A percentile compares a stretch with the other conserved stretches of the same genome.
These are phyloP conservation scores for Fusarium sp. DNA, from an alignment of 2,329 filamentous ascomycete genomes.

Conservation along the genomic window DNA sequence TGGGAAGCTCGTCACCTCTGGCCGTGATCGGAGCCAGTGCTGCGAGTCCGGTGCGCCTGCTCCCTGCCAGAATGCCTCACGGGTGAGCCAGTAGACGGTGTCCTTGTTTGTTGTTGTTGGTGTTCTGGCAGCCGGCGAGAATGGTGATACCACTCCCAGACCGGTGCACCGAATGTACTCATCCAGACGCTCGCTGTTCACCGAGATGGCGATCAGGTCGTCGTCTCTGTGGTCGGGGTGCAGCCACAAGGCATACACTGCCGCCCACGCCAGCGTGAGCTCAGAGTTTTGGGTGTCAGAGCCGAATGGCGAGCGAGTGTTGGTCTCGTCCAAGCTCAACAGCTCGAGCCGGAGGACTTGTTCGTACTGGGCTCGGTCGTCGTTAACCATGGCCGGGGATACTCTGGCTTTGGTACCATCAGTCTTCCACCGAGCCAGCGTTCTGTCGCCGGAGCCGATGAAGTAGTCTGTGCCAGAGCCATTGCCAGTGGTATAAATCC, in stretches of 20 bases:
- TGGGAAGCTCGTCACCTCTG: conserved; percentile 44
- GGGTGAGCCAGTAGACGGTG: conserved; percentile 40
- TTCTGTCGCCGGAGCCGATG: conserved; percentile 9
- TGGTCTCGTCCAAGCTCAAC: neutral
- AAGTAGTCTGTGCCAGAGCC: neutral
- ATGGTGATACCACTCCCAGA: conserved; percentile 22
- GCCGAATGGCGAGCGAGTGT: neutral
- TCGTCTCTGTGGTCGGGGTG: conserved; percentile 25
- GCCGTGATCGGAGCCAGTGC: conserved; percentile 44
- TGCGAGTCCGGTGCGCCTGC: conserved; percentile 47
- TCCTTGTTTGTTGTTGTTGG: neutral
- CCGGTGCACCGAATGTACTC: conserved; percentile 30
- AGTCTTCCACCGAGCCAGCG: conserved; percentile 19
- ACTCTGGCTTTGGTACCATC: conserved; percentile 8
- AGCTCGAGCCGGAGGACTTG: conserved; percentile 7
- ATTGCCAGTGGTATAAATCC: conserved; percentile 9
- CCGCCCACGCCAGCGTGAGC: conserved; percentile 21
- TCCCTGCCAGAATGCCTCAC: conserved; percentile 47
- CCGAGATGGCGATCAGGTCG: conserved; percentile 19
- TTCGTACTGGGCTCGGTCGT: conserved; percentile 18
- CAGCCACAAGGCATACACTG: conserved; percentile 30
- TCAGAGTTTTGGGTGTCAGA: conserved; percentile 3
- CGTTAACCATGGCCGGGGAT: conserved; percentile 33
- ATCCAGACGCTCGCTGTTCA: conserved; percentile 17
- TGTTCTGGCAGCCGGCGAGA: neutral